Percentiles rank a stretch among this genome's conserved stretches.
phyloP scores from a whole-genome alignment of 768 basidiomycete species.

The Kwoniella europaea region DNA sequence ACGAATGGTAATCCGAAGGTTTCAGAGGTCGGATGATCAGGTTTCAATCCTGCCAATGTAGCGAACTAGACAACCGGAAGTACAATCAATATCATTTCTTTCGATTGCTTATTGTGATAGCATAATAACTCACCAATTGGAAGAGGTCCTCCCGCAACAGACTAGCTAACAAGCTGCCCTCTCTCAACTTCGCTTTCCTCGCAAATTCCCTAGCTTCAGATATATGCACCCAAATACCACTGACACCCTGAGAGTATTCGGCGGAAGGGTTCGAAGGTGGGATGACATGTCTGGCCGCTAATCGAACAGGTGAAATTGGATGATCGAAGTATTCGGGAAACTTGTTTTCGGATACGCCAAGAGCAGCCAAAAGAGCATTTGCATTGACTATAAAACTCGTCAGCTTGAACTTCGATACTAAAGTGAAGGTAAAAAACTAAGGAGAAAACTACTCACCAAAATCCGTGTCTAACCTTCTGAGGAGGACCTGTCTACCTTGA shows the following conservation, averaged over 20 bases:
- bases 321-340: slow-evolving; percentile 34
- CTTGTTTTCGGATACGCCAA: slow-evolving; percentile 32
- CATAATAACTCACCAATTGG: slow-evolving; percentile 25
- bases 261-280: slow-evolving; percentile 6
- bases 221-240: slow-evolving; percentile 37
- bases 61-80: slow-evolving; percentile 23
- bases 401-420: neutral
- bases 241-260: slow-evolving; percentile 33
- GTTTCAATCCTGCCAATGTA: slow-evolving; percentile 27
- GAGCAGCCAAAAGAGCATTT: slow-evolving; percentile 40
- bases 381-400: slow-evolving; percentile 38
- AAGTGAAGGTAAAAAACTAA: neutral
- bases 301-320: slow-evolving; percentile 19
- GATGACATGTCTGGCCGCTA: slow-evolving; percentile 30
- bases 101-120: neutral
- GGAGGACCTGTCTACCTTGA: slow-evolving; percentile 22
- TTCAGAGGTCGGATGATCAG: slow-evolving; percentile 27
- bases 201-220: slow-evolving; percentile 35
- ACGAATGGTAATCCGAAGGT: slow-evolving; percentile 29
- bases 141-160: slow-evolving; percentile 42
- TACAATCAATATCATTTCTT: slow-evolving; percentile 5
- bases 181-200: slow-evolving; percentile 23
- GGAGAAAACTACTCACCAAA: slow-evolving; percentile 37
- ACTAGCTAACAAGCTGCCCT: slow-evolving; percentile 18
- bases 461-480: slow-evolving; percentile 47